Base-by-base conservation (phyloP, 192 early-diverging fungal genomes). In the Allomyces arbusculus region DNA sequence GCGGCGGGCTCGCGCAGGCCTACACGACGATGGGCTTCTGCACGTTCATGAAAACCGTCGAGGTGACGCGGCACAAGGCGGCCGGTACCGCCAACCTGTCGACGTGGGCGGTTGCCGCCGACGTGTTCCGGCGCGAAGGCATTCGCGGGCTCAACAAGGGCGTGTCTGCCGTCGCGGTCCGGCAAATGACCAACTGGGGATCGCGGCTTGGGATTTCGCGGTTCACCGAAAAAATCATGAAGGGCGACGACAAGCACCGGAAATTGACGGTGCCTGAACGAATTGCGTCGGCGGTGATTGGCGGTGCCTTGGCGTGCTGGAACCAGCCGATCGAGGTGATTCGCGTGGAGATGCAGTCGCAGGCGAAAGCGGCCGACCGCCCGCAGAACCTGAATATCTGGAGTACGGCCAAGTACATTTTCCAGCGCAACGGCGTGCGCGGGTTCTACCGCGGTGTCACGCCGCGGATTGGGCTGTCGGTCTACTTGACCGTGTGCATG, bases 1-100 rank as follows among this genome's bases (percentile, higher is more conserved):
- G 80, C 63, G 95, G 94, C 66, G 95, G 95, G 70, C 77, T 94
- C 40, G 87, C 89, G 22, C 92, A 95, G 80, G 92, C 94, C 0
- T 98, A 96, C 79, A 87, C 92, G 61, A 98, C 95, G 23, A 98
- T 98, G 95, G 95, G 95, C n/a, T 96, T 96, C 78, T 96, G 94
- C 75, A 98, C 95, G 0, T 95, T 95, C 76, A 95, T 97, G 95
- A 91, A 93, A 81, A 96, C 95, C 4, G 89, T 90, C n/a, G 95
- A 98, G 69, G 94, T 98, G 40, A 98, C 95, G 9, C 86, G 93
- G 61, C 90, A 91, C 80, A 97, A 97, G 79, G 76, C 80, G 44
- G 80, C 79, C 20, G 80, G 74, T 23, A 80, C 71, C n/a, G 76
- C 78, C 24, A 66, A 77, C 10, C 69, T 80, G 61, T 92, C 91